Evolutionary conservation across 768 basidiomycete genomes (phyloP), one percentile per base, ranked within the genome.

Genomic region (Exidia glandulosa): DNA sequence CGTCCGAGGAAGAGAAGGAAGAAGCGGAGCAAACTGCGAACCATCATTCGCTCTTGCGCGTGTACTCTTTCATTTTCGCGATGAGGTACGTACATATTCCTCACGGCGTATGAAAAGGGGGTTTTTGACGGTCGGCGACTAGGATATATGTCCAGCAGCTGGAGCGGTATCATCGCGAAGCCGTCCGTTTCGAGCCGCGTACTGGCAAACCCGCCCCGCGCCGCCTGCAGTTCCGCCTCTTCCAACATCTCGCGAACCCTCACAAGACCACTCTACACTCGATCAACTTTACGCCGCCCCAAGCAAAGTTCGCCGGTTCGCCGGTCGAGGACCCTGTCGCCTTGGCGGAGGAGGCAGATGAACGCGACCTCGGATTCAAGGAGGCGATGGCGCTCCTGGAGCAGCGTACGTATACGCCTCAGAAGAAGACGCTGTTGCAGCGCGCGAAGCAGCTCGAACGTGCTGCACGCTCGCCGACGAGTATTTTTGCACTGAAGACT

Each of bases 351-450:
- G n/a, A n/a, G n/a, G 64, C 6, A 14, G 25, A 14, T 3, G 47
- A 61, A 33, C 4, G 59, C 10, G 60, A 64, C 29, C 59, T 72
- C 33, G 56, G 63, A 3, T 54, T 71, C 4, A 58, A 57, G 16
- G 65, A 71, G 56, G 71, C 71, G 3, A 52, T 72, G 29, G 68
- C 69, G n/a, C 25, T 65, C 3, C 58, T 72, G 3, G 65, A 66
- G 52, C 61, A 63, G 27, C 62, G 58, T 23, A 36, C 62, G 13
- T 68, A 64, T 33, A 33, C 59, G 5, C 60, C 56, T 2, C 36
- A 57, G n/a, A 59, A 56, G 34, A 16, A 29, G 13, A 64, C 55
- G 1, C 4, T 63, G 31, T 63, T 64, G 62, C 61, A 64, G 55
- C 32, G 45, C 23, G 47, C 63, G 30, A 61, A 62, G 3, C 30